A percentile compares a stretch with the other conserved stretches of the same genome.
These are phyloP conservation scores for Nannochloris sp. DNA, from an alignment of 139 green algal genomes.

Conservation along the genomic window DNA sequence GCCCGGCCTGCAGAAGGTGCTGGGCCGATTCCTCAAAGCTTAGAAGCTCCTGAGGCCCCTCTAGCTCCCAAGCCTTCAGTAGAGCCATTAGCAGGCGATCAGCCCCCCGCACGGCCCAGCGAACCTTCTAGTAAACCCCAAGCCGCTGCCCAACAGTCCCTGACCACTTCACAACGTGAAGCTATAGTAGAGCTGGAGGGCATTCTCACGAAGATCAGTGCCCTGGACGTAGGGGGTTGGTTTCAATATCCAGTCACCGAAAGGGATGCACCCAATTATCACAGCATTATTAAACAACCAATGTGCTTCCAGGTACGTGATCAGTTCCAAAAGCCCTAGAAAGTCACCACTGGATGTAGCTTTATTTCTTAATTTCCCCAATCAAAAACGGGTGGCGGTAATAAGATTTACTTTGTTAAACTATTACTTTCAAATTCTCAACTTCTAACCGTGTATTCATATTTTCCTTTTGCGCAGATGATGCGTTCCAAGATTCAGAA, in stretches of 20 bases:
- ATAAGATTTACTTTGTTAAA: neutral
- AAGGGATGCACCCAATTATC: conserved; percentile 41
- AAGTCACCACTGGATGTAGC: neutral
- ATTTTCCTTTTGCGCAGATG: conserved; percentile 20
- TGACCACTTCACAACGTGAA: neutral
- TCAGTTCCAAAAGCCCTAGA: neutral
- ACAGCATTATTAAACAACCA: conserved; percentile 44
- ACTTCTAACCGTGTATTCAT: neutral
- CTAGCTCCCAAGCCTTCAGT: neutral
- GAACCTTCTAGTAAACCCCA: neutral
- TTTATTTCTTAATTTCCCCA: neutral
- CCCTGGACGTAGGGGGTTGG: conserved; percentile 35
- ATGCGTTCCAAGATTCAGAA: conserved; percentile 39
- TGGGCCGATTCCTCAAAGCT: neutral
- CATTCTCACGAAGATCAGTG: conserved; percentile 17
- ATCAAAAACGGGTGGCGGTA: neutral
- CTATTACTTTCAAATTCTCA: no score
- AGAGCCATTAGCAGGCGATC: no score
- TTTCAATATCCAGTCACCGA: conserved; percentile 49
- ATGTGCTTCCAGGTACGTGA: conserved; percentile 62
- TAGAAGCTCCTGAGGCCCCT: neutral
- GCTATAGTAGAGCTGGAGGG: conserved; percentile 10
- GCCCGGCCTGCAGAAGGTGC: neutral
- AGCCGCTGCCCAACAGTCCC: neutral
- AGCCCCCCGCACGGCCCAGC: no score